Base-by-base conservation (phyloP, 1,139 yeast species). In the Hanseniaspora gamundiae region DNA sequence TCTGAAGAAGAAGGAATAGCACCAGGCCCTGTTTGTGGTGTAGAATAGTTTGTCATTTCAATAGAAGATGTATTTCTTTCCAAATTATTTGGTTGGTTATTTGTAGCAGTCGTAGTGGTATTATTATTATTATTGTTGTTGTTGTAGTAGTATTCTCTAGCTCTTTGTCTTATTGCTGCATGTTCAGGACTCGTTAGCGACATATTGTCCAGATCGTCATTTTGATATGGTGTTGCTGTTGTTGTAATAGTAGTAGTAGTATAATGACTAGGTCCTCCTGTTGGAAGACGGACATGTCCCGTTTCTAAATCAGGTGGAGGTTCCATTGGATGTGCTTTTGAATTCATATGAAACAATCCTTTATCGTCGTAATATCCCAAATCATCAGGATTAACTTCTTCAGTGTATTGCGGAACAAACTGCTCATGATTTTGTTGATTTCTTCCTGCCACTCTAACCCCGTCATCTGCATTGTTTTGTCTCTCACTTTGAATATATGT, bases 331-430 rank as follows among this genome's bases (percentile, higher is more conserved):
- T 41, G 31, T 10, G 43, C 46, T 24, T 41, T 38, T 2, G 36
- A 19, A 39, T 44, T 44, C 16, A 30, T 30, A 26, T 71, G 71
- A 56, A 73, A 73, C 47, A 62, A 71, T 2, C 95, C 95, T 39
- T 70, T 64, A 31, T 66, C 66, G 61, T 85, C 95, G 56, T 85
- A 87, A 59, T 74, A 82, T 0, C 95, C 95, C 59, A 82, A 75
- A 57, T 86, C 95, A 43, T 73, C 70, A 29, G 78, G 84, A 49
- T 75, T 76, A 1, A 82, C 77, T 33, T 70, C 68, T 14, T 71
- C 82, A 0, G 85, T 72, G 51, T 82, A 82, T 8, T 80, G 69
- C 0, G 93, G 93, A 9, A 44, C 42, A 19, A 38, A 40, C 20
- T 44, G 43, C 24, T 44, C 44, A 13, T 35, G 39, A 5, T 39